A percentile compares a stretch with the other conserved stretches of the same genome.
Evolutionary conservation across 1,139 yeast genomes (phyloP).

Genomic region (Diutina siamensis): DNA sequence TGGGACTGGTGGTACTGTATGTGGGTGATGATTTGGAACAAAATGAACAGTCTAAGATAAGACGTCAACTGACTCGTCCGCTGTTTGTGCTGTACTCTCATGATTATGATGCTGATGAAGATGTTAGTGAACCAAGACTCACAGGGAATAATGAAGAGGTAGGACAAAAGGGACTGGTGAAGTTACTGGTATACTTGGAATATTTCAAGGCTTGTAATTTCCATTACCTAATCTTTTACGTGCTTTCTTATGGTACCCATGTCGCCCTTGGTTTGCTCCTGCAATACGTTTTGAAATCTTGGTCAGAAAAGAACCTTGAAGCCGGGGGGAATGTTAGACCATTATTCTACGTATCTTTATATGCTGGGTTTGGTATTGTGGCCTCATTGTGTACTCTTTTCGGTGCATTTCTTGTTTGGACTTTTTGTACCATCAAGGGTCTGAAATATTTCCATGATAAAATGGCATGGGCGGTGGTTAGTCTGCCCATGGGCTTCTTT

Average conservation of each 20-base stretch:
- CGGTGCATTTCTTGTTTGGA: conserved; percentile 22
- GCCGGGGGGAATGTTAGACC: conserved; percentile 18
- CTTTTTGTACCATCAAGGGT: conserved; percentile 20
- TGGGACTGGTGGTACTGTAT: not conserved
- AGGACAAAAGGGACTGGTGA: conserved; percentile 22
- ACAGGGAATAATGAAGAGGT: conserved; percentile 22
- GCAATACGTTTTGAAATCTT: conserved; percentile 23
- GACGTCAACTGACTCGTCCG: not conserved
- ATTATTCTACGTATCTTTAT: conserved; percentile 16
- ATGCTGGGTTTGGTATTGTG: conserved; percentile 18
- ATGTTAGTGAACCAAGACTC: conserved; percentile 11
- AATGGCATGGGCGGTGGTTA: conserved; percentile 25
- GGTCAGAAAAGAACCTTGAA: conserved; percentile 25
- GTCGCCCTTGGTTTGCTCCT: conserved; percentile 18
- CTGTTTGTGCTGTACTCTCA: conserved; percentile 9
- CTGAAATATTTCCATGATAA: conserved; percentile 26
- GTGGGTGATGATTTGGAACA: conserved; percentile 8
- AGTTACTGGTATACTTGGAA: conserved; percentile 20
- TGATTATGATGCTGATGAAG: conserved; percentile 14
- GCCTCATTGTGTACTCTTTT: conserved; percentile 18
- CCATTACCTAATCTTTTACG: conserved; percentile 17
- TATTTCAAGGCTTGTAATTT: conserved; percentile 27
- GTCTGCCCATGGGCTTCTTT: conserved; percentile 33
- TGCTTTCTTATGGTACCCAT: conserved; percentile 14
- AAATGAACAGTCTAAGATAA: not conserved